phyloP scores from a whole-genome alignment of 2,329 filamentous ascomycete species.

The Apiospora marii region DNA sequence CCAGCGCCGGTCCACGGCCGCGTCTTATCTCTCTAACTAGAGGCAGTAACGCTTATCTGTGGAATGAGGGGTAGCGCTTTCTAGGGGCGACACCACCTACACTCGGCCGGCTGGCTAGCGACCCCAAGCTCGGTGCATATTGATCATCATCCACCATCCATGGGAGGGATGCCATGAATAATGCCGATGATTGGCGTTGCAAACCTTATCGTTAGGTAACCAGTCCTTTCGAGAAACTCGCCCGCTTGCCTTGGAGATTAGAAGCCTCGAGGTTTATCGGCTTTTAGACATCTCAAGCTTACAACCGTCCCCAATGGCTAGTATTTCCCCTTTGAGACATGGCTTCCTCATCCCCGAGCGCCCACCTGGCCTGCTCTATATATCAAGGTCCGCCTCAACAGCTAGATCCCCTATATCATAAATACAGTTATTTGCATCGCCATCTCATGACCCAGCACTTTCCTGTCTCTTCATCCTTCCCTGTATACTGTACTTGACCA shows the following conservation, averaged over 20 bases:
- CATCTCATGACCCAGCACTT: not conserved
- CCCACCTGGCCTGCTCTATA: slow-evolving; percentile 16
- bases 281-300: slow-evolving; percentile 11
- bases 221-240: not conserved
- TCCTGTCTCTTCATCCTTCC: not conserved
- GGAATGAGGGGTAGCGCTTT: slow-evolving; percentile 3
- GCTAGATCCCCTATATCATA: not conserved
- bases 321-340: slow-evolving; percentile 25
- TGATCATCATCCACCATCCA: not conserved
- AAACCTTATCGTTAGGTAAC: slow-evolving; percentile 7
- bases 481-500: not conserved
- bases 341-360: slow-evolving; percentile 7
- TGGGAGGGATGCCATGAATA: not conserved
- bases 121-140: not conserved
- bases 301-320: slow-evolving; percentile 22
- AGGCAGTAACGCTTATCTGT: slow-evolving; percentile 15
- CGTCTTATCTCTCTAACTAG: slow-evolving; percentile 7
- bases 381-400: slow-evolving; percentile 11
- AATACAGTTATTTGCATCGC: not conserved
- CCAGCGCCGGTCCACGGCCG: slow-evolving; percentile 12
- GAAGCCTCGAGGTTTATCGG: slow-evolving; percentile 7
- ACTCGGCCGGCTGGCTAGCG: not conserved
- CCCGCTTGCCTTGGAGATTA: not conserved
- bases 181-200: slow-evolving; percentile 15
- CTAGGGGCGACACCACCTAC: not conserved